Evolutionary conservation across 1,139 yeast genomes (phyloP), one percentile per base, ranked within the genome.

Genomic region (Candida tropicalis): DNA sequence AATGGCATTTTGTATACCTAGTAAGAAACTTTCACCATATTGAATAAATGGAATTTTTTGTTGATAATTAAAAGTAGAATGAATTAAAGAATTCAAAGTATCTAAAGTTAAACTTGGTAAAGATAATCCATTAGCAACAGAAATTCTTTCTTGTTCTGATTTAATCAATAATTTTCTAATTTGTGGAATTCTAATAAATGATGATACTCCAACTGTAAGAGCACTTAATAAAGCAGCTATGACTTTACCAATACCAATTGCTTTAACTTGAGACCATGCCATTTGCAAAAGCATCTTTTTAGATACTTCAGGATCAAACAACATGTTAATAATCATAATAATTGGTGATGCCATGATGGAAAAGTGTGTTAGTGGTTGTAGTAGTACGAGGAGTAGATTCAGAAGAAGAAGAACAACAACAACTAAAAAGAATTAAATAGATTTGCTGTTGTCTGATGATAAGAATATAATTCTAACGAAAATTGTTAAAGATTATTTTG

Each of bases 171-270:
- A 65, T 55, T 72, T 73, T 38, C 53, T 54, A 44, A 73, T 73
- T 49, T 73, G 79, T 5, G 79, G 79, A 27, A 73, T 54, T 52
- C 70, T 66, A 44, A 73, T 66, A 12, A 72, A 55, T 31, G 73
- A 64, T n/a, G 76, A 69, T 2, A 57, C 70, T 2, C 68, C 76
- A 16, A 73, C 77, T 33, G 69, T 63, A 10, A 60, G 53, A 1
- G 67, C 61, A 8, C 77, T 68, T 35, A 72, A 59, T 15, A 68
- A 50, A 22, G 64, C 57, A 2, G 75, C 62, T 17, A 69, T 52
- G 2, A 72, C 60, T 43, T 63, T 66, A 42, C 70, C 69, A 39
- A 63, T 58, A 3, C 77, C 75, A 41, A 70, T 54, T 22, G 65
- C 68, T 47, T 63, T 63, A 31, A 62, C 54, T 51, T 68, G 75